Conservation (phyloP, 108 stramenopile species). For the Fragilaria crotonensis region DNA sequence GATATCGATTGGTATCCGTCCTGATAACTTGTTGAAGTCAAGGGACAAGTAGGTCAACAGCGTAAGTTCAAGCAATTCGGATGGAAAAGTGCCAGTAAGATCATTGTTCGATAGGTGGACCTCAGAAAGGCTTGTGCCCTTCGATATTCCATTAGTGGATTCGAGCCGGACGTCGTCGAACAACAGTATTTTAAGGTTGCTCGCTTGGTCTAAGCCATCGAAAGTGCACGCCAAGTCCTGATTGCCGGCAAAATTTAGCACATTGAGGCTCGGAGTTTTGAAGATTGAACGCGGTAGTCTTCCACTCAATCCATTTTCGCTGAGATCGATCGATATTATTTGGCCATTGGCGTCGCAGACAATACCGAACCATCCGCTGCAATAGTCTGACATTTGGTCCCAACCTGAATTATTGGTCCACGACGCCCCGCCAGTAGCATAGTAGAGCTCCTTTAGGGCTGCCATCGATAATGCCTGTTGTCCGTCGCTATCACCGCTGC, state of each 20-base stretch:
- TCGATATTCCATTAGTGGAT: slow-evolving; percentile 55
- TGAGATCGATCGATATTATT: slow-evolving; percentile 57
- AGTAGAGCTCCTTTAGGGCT: slow-evolving; percentile 1
- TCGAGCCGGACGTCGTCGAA: slow-evolving; percentile 52
- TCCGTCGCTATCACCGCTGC: slow-evolving; percentile 15
- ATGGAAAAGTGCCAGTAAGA: slow-evolving; percentile 23
- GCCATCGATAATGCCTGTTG: neutral
- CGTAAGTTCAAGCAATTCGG: slow-evolving; percentile 21
- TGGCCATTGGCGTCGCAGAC: slow-evolving; percentile 27
- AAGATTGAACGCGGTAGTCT: slow-evolving; percentile 67
- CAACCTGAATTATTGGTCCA: slow-evolving; percentile 5
- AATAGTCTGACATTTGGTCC: neutral
- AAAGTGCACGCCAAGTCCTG: slow-evolving; percentile 1
- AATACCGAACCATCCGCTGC: slow-evolving; percentile 64
- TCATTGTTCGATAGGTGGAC: slow-evolving; percentile 5
- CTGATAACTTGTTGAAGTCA: slow-evolving; percentile 27
- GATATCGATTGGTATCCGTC: slow-evolving; percentile 13
- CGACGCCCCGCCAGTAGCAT: slow-evolving; percentile 3
- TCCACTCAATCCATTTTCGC: slow-evolving; percentile 63
- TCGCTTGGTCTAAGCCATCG: slow-evolving; percentile 2
- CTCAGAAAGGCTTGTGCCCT: slow-evolving; percentile 18
- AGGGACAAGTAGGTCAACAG: slow-evolving; percentile 24
- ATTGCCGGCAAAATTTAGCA: slow-evolving; percentile 25
- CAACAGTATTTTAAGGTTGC: slow-evolving; percentile 25
- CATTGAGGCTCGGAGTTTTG: slow-evolving; percentile 48